These are phyloP conservation scores for Aspergillus funiculosus DNA, from an alignment of 495 filamentous ascomycete genomes.

Conservation along the genomic window DNA sequence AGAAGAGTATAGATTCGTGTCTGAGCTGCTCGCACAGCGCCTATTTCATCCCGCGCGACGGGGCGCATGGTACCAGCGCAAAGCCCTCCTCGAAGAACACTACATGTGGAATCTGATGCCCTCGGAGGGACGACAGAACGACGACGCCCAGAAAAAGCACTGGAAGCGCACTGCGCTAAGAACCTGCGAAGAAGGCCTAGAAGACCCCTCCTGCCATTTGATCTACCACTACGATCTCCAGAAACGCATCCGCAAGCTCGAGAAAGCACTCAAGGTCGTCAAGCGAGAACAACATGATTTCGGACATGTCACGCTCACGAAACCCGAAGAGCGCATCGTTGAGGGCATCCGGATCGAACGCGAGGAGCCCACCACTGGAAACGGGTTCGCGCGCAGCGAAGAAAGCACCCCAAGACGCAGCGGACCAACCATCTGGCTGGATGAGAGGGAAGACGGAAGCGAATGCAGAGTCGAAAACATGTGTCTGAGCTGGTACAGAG, in stretches of 20 bases:
- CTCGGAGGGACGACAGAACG: constrained; percentile 42
- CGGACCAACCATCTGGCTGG: constrained; percentile 81
- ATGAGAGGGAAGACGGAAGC: constrained; percentile 58
- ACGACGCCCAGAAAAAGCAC: constrained; percentile 66
- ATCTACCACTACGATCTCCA: constrained; percentile 94
- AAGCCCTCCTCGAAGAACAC: constrained; percentile 88
- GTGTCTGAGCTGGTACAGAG: constrained; percentile 82
- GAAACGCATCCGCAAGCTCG: constrained; percentile 84
- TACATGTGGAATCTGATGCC: constrained; percentile 70
- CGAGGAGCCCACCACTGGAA: constrained; percentile 31
- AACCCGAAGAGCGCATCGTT: constrained; percentile 67
- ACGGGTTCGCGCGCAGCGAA: constrained; percentile 20
- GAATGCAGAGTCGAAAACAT: constrained; percentile 86
- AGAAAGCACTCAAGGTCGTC: constrained; percentile 75
- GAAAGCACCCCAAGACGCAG: constrained; percentile 37
- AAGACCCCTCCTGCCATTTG: constrained; percentile 81
- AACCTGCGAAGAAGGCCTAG: constrained; percentile 84
- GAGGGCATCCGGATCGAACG: constrained; percentile 70
- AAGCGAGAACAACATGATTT: constrained; percentile 91
- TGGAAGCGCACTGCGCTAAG: constrained; percentile 73
- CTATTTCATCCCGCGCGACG: constrained; percentile 81
- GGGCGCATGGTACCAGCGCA: constrained; percentile 93
- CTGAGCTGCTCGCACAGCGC: constrained; percentile 70
- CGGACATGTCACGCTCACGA: constrained; percentile 67
- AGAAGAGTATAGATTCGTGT: constrained; percentile 68